A percentile compares a stretch with the other conserved stretches of the same genome.
Conservation (phyloP, 331 rosid genomes). For the Rhamnella rubrinervis region DNA sequence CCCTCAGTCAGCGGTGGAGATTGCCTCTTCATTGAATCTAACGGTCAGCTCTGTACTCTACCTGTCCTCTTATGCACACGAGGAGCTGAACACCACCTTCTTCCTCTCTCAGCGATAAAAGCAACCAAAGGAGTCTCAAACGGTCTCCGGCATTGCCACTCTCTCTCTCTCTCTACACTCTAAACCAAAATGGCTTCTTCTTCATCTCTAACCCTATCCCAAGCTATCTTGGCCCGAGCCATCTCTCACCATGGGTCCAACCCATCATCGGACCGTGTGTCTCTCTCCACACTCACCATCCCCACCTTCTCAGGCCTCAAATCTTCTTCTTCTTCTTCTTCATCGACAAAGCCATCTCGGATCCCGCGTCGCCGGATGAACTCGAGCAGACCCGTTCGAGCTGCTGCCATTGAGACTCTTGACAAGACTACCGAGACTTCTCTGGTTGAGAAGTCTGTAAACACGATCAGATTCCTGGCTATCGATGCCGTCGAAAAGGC, state of each 20-base stretch:
- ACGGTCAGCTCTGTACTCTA: slow-evolving; percentile 31
- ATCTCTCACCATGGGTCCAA: slow-evolving; percentile 41
- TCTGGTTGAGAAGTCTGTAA: slow-evolving; percentile 75
- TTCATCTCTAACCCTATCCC: slow-evolving; percentile 69
- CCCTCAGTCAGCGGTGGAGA: slow-evolving; percentile 38
- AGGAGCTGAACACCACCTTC: slow-evolving; percentile 23
- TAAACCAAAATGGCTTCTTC: slow-evolving; percentile 60
- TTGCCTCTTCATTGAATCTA: slow-evolving; percentile 24
- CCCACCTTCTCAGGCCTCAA: slow-evolving; percentile 57
- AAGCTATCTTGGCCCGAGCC: slow-evolving; percentile 59
- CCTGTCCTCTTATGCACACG: slow-evolving; percentile 42
- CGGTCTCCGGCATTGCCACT: not conserved
- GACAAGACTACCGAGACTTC: slow-evolving; percentile 58
- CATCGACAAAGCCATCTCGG: slow-evolving; percentile 16
- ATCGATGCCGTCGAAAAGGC: slow-evolving; percentile 94
- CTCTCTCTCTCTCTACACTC: not conserved
- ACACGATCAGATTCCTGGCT: slow-evolving; percentile 89
- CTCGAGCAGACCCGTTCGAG: slow-evolving; percentile 25
- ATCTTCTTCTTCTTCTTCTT: slow-evolving; percentile 24
- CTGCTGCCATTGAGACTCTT: slow-evolving; percentile 52
- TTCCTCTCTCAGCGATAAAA: not conserved
- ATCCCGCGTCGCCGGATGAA: slow-evolving; percentile 24
- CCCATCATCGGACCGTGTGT: slow-evolving; percentile 45
- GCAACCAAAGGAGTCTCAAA: not conserved
- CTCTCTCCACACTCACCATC: slow-evolving; percentile 42